Evolutionary conservation across 148 eudicot species (phyloP), one percentile per base, ranked within the genome.

Genomic region (Rhododendron molle): DNA sequence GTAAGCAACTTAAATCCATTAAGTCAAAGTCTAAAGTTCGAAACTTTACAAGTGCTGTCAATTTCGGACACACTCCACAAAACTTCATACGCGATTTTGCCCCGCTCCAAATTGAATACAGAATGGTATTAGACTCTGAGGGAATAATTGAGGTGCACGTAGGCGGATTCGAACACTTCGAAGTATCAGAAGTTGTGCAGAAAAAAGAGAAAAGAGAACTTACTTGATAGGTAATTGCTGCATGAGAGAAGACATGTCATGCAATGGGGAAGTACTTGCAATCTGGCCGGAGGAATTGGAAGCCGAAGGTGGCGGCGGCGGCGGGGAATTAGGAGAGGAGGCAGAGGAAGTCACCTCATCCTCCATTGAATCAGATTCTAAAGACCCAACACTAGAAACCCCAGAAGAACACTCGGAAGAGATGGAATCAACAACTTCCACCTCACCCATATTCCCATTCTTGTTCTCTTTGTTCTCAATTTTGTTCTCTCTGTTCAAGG

Each of bases 161-260:
- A 58, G 1, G 2, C n/a, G 14, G 4, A 16, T 58, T 58, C 10
- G 14, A n/a, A n/a, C 10, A 65, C 71, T 65, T 8, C n/a, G 3
- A 62, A 62, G 28, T 7, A 23, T 65, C 10, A 65, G n/a, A n/a
- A n/a, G 13, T 10, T 2, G 13, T 65, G 8, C 5, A 6, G 0
- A 2, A 11, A 49, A 13, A 3, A 15, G 60, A 11, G 18, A 34
- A 26, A n/a, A 43, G 36, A 79, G 30, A 65, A 28, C 83, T 76
- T 84, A 90, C 92, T 90, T 90, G 87, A 87, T 9, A 43, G 92
- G 92, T 20, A 90, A 89, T 77, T 90, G 89, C 78, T 87, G 88
- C 46, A 90, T 87, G 43, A 90, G 86, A 65, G 89, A 83, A 30
- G 92, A 90, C 92, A 90, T 88, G 65, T 90, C 89, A 20, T 78